phyloP scores from a whole-genome alignment of 192 early-diverging fungal species.

The Coemansia sp. region DNA sequence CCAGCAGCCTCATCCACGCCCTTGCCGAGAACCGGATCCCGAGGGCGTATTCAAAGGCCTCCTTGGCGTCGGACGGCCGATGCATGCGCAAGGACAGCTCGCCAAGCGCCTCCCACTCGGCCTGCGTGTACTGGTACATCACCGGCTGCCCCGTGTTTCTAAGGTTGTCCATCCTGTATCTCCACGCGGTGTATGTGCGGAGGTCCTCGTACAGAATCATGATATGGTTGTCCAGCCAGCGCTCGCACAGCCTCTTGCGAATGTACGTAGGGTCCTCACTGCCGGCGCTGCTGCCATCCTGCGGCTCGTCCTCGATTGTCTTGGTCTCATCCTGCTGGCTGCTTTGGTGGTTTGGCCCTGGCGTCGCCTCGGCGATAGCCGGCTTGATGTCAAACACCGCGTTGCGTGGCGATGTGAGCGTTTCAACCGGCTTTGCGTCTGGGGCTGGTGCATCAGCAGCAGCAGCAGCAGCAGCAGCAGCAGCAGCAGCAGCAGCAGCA shows the following conservation, averaged over 20 bases:
- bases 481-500: background rate
- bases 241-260: conserved; percentile 96
- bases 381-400: conserved; percentile 10
- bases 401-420: conserved; percentile 28
- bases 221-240: conserved; percentile 99
- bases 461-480: background rate
- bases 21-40: conserved; percentile 92
- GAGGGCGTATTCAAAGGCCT: conserved; percentile 85
- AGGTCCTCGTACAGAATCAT: conserved; percentile 99
- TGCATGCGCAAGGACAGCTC: conserved; percentile 87
- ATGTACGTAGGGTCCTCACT: conserved; percentile 11
- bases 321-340: conserved; percentile 12
- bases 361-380: background rate
- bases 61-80: conserved; percentile 89
- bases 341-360: conserved; percentile 11
- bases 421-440: conserved; percentile 27
- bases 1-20: conserved; percentile 85
- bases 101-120: conserved; percentile 98
- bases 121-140: conserved; percentile 88
- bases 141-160: conserved; percentile 61
- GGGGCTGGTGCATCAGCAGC: background rate
- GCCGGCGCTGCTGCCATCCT: background rate
- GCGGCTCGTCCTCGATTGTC: conserved; percentile 6
- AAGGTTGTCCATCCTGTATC: conserved; percentile 75
- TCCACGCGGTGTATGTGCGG: conserved; percentile 90